Base-by-base conservation (phyloP, 306 rosid species). In the Comarum palustre region DNA sequence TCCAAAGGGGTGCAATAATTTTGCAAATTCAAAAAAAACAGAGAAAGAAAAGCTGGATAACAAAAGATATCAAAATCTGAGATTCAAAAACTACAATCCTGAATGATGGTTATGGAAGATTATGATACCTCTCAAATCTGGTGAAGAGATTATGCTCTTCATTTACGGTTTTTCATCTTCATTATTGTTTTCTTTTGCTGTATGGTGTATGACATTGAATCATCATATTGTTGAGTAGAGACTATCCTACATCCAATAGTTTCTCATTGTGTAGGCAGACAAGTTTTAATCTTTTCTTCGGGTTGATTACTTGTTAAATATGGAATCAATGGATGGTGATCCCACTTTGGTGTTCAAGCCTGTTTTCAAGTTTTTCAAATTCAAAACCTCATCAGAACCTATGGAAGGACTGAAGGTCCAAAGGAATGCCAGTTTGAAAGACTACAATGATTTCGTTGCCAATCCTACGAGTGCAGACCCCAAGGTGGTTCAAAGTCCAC, bases 291-390 rank as follows among this genome's bases (percentile, higher is more conserved):
- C 39, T n/a, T 38, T 41, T 43, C 13, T 34, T 36, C 62, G 19
- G 22, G 16, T 27, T 65, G 67, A 66, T 51, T 47, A 50, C 60
- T 39, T 58, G 48, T 32, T 12, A 66, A 74, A 57, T 58, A 71
- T 66, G 45, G 68, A 42, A 72, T 67, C 27, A 68, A 76, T 86
- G 75, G 43, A 72, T 54, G 69, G 72, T 60, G 25, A 79, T 67
- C 41, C 82, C 66, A 71, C 58, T 69, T 34, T 74, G 45, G 42
- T 32, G 62, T 68, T 42, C 72, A 57, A 75, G 43, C 71, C 73
- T 79, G 75, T 66, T 74, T 71, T 58, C 71, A 41, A 48, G 58
- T 80, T 62, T 58, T 86, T 78, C 68, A 57, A 65, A 71, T 83
- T 66, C 85, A 79, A 78, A 75, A 78, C 17, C 19, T 69, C 54